Evolutionary conservation across 345 rosid species (phyloP).

Genomic region (Lepidium africanum): DNA sequence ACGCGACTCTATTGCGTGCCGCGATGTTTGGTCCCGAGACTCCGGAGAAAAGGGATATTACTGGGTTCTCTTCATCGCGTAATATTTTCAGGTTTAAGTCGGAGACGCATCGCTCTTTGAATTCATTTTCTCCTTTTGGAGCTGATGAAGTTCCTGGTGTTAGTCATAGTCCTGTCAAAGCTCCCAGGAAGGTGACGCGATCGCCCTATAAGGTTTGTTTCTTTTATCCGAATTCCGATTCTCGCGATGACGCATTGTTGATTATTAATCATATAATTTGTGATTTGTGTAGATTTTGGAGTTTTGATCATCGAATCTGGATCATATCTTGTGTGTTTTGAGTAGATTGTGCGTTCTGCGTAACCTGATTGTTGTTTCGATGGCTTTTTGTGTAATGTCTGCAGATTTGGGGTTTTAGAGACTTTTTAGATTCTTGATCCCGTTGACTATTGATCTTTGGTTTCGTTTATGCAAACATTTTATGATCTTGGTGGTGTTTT

Average conservation of each 20-base stretch:
- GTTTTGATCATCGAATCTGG: background rate
- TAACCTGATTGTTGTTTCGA: background rate
- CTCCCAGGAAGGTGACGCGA: slow-evolving; percentile 82
- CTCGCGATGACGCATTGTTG: background rate
- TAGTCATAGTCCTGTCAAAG: slow-evolving; percentile 55
- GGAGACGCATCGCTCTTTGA: slow-evolving; percentile 63
- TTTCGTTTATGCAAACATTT: background rate
- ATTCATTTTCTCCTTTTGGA: slow-evolving; percentile 62
- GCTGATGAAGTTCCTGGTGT: slow-evolving; percentile 58
- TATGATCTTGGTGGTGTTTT: slow-evolving; percentile 7
- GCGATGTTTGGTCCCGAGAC: slow-evolving; percentile 85
- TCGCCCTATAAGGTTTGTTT: slow-evolving; percentile 80
- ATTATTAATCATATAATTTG: background rate
- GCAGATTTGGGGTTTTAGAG: background rate
- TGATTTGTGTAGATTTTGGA: background rate
- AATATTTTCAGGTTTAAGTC: slow-evolving; percentile 84
- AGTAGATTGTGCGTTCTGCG: background rate
- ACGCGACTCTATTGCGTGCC: slow-evolving; percentile 54
- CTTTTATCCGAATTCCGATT: background rate
- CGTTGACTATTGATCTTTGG: background rate
- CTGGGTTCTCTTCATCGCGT: slow-evolving; percentile 31
- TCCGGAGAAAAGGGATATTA: slow-evolving; percentile 56
- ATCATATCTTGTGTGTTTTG: background rate
- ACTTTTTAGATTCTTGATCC: background rate
- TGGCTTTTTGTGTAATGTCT: slow-evolving; percentile 8